Conservation (phyloP, 257 asterid species). For the Vinca minor region DNA sequence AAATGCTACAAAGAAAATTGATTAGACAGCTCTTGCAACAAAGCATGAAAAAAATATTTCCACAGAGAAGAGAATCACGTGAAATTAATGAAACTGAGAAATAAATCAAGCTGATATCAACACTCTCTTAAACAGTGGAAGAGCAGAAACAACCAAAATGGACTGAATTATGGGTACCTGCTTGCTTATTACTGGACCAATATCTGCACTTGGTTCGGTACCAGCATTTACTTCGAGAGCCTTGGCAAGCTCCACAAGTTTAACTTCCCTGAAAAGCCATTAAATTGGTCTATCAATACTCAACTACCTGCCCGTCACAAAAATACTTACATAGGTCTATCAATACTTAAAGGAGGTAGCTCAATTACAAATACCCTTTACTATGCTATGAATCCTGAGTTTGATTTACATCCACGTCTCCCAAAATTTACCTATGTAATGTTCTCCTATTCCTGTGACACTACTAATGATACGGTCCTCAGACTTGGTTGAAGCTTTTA, state of each 20-base stretch:
- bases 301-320: slow-evolving; percentile 14
- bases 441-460: not conserved
- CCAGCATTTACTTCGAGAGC: slow-evolving; percentile 79
- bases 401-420: no score
- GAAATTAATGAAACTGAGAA: slow-evolving; percentile 4
- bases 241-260: slow-evolving; percentile 61
- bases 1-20: not conserved
- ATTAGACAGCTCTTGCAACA: not conserved
- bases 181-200: slow-evolving; percentile 87
- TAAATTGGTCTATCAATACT: slow-evolving; percentile 12
- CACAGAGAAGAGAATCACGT: not conserved
- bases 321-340: no score
- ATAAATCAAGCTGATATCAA: not conserved
- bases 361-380: no score
- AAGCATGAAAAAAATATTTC: slow-evolving; percentile 5
- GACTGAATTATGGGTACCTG: slow-evolving; percentile 37
- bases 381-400: no score
- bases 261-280: slow-evolving; percentile 56
- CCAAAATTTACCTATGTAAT: no score
- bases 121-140: not conserved
- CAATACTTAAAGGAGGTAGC: no score
- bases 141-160: slow-evolving; percentile 10
- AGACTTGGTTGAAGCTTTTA: not conserved
- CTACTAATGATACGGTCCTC: not conserved
- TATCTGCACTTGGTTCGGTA: slow-evolving; percentile 72